A percentile compares a stretch with the other conserved stretches of the same genome.
These are phyloP conservation scores for Amylocarpus encephaloides DNA, from an alignment of 2,329 filamentous ascomycete genomes.

Conservation along the genomic window DNA sequence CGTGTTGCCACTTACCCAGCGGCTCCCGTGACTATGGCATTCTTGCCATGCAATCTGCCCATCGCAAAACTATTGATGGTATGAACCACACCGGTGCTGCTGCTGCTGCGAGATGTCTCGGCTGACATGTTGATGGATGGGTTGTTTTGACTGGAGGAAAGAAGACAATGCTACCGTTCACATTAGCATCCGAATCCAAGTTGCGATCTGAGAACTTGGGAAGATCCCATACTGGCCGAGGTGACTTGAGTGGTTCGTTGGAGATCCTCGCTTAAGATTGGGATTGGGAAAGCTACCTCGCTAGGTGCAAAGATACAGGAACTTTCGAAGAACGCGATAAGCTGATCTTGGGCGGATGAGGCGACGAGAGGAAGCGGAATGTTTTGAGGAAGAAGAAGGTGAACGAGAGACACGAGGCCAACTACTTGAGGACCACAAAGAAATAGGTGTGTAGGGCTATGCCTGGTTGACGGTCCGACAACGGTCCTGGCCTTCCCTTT, in stretches of 20 bases:
- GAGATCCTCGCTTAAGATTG: constrained; percentile 17
- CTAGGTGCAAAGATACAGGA: no score
- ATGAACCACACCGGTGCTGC: constrained; percentile 16
- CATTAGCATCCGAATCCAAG: no score
- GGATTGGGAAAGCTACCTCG: constrained; percentile 9
- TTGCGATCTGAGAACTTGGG: no score
- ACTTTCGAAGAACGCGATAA: constrained; percentile 10
- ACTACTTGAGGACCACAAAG: constrained; percentile 12
- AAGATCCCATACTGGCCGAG: no score
- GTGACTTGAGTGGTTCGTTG: neutral
- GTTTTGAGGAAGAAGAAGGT: neutral
- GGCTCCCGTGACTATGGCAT: constrained; percentile 57
- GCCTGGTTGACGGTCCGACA: neutral
- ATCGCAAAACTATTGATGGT: constrained; percentile 33
- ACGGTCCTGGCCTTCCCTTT: no score
- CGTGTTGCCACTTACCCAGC: constrained; percentile 49
- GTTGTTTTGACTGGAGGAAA: neutral
- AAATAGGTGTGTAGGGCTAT: constrained; percentile 10
- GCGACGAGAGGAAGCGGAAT: neutral
- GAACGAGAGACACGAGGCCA: constrained; percentile 3
- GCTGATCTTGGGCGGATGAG: constrained; percentile 1
- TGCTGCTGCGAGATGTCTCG: constrained; percentile 14
- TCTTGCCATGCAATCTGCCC: constrained; percentile 33
- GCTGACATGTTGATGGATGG: constrained; percentile 13
- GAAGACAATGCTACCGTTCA: neutral